Evolutionary conservation across 2,329 filamentous ascomycete species (phyloP).

Genomic region (Knoxdaviesia capensis): DNA sequence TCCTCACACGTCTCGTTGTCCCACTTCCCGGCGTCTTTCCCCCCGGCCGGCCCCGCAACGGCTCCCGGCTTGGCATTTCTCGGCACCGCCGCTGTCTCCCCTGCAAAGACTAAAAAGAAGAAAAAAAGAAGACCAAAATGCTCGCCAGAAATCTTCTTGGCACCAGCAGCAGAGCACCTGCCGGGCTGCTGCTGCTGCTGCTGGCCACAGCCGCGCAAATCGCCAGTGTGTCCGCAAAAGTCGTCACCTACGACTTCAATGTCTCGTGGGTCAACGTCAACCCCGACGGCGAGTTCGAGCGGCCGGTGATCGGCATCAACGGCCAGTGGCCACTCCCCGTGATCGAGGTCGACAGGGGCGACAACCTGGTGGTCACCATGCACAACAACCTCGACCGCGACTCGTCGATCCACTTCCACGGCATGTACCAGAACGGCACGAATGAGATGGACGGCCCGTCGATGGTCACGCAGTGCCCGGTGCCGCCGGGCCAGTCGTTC

Average conservation of each 20-base stretch:
- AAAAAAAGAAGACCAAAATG: neutral
- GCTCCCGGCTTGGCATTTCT: neutral
- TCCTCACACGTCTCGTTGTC: too few relatives aligned
- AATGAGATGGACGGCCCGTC: conserved; percentile 39
- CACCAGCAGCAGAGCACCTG: neutral
- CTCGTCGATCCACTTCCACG: conserved; percentile 38
- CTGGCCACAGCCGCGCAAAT: conserved; percentile 10
- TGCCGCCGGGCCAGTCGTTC: conserved; percentile 29
- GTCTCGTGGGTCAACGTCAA: conserved; percentile 39
- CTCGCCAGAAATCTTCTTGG: neutral
- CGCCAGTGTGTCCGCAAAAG: conserved; percentile 9
- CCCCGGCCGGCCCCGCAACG: too few relatives aligned
- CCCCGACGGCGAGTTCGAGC: conserved; percentile 34
- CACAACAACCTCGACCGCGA: conserved; percentile 28
- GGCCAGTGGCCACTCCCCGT: conserved; percentile 41
- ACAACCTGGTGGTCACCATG: conserved; percentile 26
- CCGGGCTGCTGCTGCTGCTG: conserved; percentile 4
- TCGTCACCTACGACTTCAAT: conserved; percentile 36
- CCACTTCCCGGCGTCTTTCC: too few relatives aligned
- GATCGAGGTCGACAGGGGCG: conserved; percentile 33
- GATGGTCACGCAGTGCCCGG: conserved; percentile 34
- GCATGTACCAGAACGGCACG: conserved; percentile 36
- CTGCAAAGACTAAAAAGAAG: too few relatives aligned
- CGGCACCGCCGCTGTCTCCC: neutral
- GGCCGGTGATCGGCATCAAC: conserved; percentile 45